A percentile compares a stretch with the other conserved stretches of the same genome.
Conservation (phyloP, 495 filamentous ascomycete genomes). For the Hypoxylon subgilvum region DNA sequence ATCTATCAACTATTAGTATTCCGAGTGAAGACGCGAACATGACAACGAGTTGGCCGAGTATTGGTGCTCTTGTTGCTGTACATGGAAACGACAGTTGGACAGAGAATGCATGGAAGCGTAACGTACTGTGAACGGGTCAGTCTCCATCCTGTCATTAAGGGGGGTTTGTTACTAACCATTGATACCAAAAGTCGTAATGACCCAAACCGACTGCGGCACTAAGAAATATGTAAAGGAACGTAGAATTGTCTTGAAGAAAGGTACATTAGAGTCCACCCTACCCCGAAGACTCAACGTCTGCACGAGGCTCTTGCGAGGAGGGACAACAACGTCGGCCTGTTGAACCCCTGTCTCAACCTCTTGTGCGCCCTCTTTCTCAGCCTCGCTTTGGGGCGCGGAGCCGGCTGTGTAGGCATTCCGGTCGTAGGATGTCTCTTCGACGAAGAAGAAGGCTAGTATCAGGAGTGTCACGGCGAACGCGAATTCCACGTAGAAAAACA, state of each 20-base stretch:
- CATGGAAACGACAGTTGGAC: background rate
- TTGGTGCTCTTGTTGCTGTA: no score
- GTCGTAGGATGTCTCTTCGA: conserved; percentile 66
- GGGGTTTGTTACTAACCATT: conserved; percentile 43
- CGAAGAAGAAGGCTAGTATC: conserved; percentile 65
- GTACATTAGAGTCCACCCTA: conserved; percentile 55
- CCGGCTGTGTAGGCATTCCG: conserved; percentile 37
- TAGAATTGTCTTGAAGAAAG: conserved; percentile 61
- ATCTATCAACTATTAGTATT: conserved; percentile 49
- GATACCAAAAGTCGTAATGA: conserved; percentile 57
- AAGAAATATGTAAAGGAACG: conserved; percentile 64
- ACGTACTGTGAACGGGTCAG: conserved; percentile 37
- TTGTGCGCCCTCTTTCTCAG: conserved; percentile 29
- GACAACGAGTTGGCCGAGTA: no score
- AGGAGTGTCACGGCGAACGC: conserved; percentile 63
- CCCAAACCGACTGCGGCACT: conserved; percentile 65
- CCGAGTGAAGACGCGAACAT: background rate
- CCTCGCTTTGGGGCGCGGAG: conserved; percentile 27
- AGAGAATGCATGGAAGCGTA: conserved; percentile 1
- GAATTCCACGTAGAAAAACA: conserved; percentile 70
- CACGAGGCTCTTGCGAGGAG: conserved; percentile 53
- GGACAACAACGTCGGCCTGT: conserved; percentile 28
- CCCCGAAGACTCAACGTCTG: conserved; percentile 58
- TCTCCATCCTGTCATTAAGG: no score
- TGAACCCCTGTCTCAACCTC: conserved; percentile 24